Evolutionary conservation across 257 asterid genomes (phyloP).

Genomic region (Solanum clarkiae): DNA sequence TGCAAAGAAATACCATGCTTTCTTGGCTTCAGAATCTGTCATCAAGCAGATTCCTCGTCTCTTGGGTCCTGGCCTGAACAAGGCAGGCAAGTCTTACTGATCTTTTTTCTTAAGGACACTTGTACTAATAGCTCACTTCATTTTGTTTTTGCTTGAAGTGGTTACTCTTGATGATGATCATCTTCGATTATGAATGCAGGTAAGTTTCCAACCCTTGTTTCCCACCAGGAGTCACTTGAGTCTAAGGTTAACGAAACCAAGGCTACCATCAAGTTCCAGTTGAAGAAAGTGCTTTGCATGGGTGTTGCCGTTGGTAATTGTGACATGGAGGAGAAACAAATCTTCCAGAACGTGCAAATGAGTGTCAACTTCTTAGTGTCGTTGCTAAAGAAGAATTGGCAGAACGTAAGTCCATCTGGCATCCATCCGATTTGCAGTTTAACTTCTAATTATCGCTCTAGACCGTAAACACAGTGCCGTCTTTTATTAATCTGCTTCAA

Average conservation of each 20-base stretch:
- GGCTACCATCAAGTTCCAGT: slow-evolving; percentile 2
- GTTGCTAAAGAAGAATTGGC: slow-evolving; percentile 7
- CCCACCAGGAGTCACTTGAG: slow-evolving; percentile 7
- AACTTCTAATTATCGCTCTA: background rate
- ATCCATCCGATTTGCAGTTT: background rate
- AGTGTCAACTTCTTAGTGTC: slow-evolving; percentile 7
- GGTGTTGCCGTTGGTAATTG: background rate
- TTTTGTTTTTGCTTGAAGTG: background rate
- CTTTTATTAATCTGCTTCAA: background rate
- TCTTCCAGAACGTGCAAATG: slow-evolving; percentile 5
- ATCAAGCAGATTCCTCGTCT: slow-evolving; percentile 13
- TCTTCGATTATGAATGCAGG: background rate
- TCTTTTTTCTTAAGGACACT: background rate
- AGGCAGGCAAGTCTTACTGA: slow-evolving; percentile 5
- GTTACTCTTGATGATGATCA: background rate
- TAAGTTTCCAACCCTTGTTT: slow-evolving; percentile 6
- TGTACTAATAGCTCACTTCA: background rate
- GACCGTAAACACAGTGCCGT: background rate
- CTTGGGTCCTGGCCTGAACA: slow-evolving; percentile 11
- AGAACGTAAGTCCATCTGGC: background rate
- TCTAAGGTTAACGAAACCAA: slow-evolving; percentile 8
- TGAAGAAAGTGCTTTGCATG: slow-evolving; percentile 1
- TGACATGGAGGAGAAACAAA: background rate
- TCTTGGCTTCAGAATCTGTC: background rate
- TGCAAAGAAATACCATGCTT: slow-evolving; percentile 13